These are phyloP conservation scores for Alternaria incomplexa DNA, from an alignment of 2,329 filamentous ascomycete species.

Conservation along the genomic window DNA sequence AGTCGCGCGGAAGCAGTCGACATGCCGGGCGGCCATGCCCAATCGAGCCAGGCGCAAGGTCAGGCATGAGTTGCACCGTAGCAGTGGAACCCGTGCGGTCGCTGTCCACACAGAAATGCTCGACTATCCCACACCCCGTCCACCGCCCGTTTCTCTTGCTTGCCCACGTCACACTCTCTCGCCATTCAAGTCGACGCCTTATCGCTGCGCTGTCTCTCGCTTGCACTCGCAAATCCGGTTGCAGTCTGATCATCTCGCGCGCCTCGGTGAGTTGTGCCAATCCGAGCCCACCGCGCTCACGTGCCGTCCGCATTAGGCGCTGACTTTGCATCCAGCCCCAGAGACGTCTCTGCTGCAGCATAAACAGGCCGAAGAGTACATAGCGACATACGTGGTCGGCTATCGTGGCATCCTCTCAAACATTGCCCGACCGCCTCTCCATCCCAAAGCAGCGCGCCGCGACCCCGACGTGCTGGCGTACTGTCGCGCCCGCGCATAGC, in stretches of 20 bases:
- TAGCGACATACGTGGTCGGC: constrained; percentile 48
- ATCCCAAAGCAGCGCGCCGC: constrained; percentile 23
- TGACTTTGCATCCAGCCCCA: constrained; percentile 26
- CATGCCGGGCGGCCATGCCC: constrained; percentile 22
- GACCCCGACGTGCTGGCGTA: constrained; percentile 24
- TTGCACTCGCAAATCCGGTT: constrained; percentile 3
- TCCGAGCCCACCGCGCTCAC: constrained; percentile 35
- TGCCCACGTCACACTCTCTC: constrained; percentile 24
- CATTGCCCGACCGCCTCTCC: constrained; percentile 40
- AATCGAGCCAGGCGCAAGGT: neutral
- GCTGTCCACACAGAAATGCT: constrained; percentile 35
- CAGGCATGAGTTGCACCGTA: constrained; percentile 25
- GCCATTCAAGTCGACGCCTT: neutral
- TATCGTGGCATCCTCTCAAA: constrained; percentile 48
- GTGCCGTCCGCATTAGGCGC: constrained; percentile 40
- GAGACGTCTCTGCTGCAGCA: constrained; percentile 24
- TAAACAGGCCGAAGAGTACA: constrained; percentile 37
- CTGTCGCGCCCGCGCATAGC: constrained; percentile 16
- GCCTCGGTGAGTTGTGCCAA: constrained; percentile 26
- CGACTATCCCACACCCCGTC: constrained; percentile 29
- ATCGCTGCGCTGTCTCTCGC: constrained; percentile 11
- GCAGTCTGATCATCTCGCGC: constrained; percentile 1
- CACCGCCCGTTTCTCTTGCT: constrained; percentile 24
- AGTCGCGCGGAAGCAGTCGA: constrained; percentile 27
- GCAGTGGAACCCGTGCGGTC: constrained; percentile 17